A percentile compares a stretch with the other conserved stretches of the same genome.
These are phyloP conservation scores for Leccinum subgranulosum DNA, from an alignment of 768 basidiomycete species.

Conservation along the genomic window DNA sequence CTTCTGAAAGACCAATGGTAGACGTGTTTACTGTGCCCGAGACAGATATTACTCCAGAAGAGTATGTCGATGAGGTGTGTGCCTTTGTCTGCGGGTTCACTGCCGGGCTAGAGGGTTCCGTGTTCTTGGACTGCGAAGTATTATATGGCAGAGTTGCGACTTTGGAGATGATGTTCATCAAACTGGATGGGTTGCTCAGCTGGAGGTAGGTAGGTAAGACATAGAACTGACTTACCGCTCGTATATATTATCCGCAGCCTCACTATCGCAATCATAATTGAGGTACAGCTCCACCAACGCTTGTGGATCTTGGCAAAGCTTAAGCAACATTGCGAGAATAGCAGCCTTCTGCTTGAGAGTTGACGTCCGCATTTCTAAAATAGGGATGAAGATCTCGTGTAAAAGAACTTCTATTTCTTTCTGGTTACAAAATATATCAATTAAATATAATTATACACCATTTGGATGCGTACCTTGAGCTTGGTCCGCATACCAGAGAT, in stretches of 20 bases:
- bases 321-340: conserved; percentile 82
- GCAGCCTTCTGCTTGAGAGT: conserved; percentile 94
- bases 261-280: conserved; percentile 97
- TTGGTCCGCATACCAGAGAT: conserved; percentile 92
- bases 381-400: conserved; percentile 98
- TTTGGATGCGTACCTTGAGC: conserved; percentile 65
- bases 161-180: conserved; percentile 96
- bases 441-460: background rate
- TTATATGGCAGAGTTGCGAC: conserved; percentile 63
- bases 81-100: conserved; percentile 43
- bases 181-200: conserved; percentile 36
- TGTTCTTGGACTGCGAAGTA: conserved; percentile 44
- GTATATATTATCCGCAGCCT: conserved; percentile 94
- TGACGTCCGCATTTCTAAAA: conserved; percentile 96
- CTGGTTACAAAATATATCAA: conserved; percentile 39
- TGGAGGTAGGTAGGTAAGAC: background rate
- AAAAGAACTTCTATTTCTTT: conserved; percentile 99
- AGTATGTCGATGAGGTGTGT: conserved; percentile 43
- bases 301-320: conserved; percentile 93
- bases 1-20: conserved; percentile 70
- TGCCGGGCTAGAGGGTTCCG: conserved; percentile 61
- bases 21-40: conserved; percentile 68
- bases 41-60: conserved; percentile 62
- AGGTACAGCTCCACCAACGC: conserved; percentile 97
- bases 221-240: conserved; percentile 62